Evolutionary conservation across 345 rosid genomes (phyloP), one percentile per base, ranked within the genome.

Genomic region (Moringa oleifera): DNA sequence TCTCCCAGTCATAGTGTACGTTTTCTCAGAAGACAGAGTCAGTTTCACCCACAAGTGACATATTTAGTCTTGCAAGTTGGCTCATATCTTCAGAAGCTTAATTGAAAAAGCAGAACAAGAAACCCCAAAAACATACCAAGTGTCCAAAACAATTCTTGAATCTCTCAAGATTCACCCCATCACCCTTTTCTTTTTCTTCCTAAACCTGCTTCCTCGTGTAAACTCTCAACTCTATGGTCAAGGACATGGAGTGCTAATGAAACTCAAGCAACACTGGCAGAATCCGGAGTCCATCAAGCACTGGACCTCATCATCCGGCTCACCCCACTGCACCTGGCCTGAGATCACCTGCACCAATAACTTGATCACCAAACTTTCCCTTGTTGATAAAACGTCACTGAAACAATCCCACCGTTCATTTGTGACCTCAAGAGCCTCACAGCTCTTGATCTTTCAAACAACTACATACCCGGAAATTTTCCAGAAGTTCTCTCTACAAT

Each of bases 311-410:
- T n/a, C 78, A 52, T n/a, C 53, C 77, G 53, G 49, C 69, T 64
- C n/a, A n/a, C 61, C 77, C 57, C 82, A 80, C 59, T 84, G 89
- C 70, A 28, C 51, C 49, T 86, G 93, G 93, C 84, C 83, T 13
- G 84, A 73, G 54, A 60, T 86, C 59, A 51, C 10, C 25, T 86
- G 89, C 72, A 25, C 68, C 24, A 5, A 69, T 45, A 60, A 62
- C 61, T 80, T 74, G 4, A 59, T 86, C 69, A 69, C 80, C 4
- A 47, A 0, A 18, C 66, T 84, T 4, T 0, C 7, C 4, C 76
- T 86, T 23, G 0, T 0, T 19, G 0, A 67, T 55, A 24, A 62
- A 53, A 15, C 66, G 78, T 86, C 59, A 7, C 13, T 0, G 77
- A 62, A 21, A 63, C 81, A 0, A 67, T 84, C 60, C 93, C 93